Base-by-base conservation (phyloP, 2,329 filamentous ascomycete genomes). In the Dryadomyces quercivorus region DNA sequence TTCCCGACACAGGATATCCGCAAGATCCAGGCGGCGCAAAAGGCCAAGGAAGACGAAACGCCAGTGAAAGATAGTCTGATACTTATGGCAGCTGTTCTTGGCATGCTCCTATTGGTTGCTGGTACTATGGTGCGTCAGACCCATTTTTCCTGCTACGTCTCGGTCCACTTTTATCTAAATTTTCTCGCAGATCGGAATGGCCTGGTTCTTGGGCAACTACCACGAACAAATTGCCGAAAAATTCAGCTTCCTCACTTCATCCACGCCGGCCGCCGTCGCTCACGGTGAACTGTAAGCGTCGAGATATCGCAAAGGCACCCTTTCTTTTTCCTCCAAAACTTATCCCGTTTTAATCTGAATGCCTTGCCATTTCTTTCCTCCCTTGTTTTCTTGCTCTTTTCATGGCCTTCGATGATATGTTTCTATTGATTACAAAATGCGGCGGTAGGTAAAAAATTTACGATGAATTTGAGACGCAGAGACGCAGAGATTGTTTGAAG, bases 1-100 rank as follows among this genome's bases (percentile, higher is more conserved):
- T 97, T 91, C 80, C 93, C 93, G 3, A 79, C 81, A 9, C 89
- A 95, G 69, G 82, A 87, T 59, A 79, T 86, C 47, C 83, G 85
- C 63, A 72, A 74, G 58, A 67, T 80, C 40, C 69, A 72, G 36
- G 65, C 70, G 15, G 63, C 69, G 42, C 69, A 71, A 52, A 62
- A 67, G 55, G 64, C 68, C 52, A 62, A 66, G 55, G 64, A 68
- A 59, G 66, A 64, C 58, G 65, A 72, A 54, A 75, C 76, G 65
- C 74, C 79, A 57, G 64, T 79, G 9, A 75, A 80, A 58, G 82
- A 88, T 63, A 77, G 75, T 9, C 71, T 81, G 61, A 79, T 86
- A 63, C 77, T 97, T 63, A 71, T 86, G 43, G 64, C 74, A 21
- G 80, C 84, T 44, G 82, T 90, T 8, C 63, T 92, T 40, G 70